Conservation (phyloP, 2,329 filamentous ascomycete genomes). For the Ophiocordyceps camponoti-saundersi region DNA sequence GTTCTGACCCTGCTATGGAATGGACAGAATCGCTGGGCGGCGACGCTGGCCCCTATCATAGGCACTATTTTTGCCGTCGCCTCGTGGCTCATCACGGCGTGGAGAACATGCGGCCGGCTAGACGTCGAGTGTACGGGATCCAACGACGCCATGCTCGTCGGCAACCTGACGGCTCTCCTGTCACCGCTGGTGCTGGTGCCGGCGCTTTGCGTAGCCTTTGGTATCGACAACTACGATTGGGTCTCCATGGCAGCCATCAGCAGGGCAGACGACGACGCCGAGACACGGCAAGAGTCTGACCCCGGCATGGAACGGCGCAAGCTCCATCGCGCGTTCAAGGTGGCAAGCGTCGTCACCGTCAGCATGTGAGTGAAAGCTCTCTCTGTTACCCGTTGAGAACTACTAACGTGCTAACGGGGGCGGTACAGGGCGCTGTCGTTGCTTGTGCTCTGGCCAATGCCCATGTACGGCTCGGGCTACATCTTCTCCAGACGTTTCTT, state of each 20-base stretch:
- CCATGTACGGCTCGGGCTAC: slow-evolving; percentile 70
- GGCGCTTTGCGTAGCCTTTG: slow-evolving; percentile 46
- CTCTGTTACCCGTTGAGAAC: not conserved
- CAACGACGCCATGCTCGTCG: slow-evolving; percentile 76
- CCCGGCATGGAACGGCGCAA: slow-evolving; percentile 29
- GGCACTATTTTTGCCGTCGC: slow-evolving; percentile 50
- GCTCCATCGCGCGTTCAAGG: slow-evolving; percentile 34
- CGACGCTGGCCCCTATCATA: slow-evolving; percentile 48
- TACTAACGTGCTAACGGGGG: not conserved
- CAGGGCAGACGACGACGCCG: slow-evolving; percentile 47
- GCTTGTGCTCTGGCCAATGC: slow-evolving; percentile 79
- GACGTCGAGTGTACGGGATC: slow-evolving; percentile 60
- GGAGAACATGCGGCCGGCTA: slow-evolving; percentile 50
- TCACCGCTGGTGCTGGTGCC: slow-evolving; percentile 62
- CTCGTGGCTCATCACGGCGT: slow-evolving; percentile 61
- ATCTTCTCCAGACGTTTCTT: slow-evolving; percentile 46
- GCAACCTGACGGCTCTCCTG: slow-evolving; percentile 69
- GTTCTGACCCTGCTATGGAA: slow-evolving; percentile 68
- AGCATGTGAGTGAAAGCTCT: slow-evolving; percentile 10
- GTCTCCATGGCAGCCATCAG: slow-evolving; percentile 65
- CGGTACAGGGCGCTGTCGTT: slow-evolving; percentile 40
- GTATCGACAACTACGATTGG: slow-evolving; percentile 67
- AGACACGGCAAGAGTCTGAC: slow-evolving; percentile 9
- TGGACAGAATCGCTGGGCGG: slow-evolving; percentile 58
- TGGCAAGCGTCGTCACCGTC: slow-evolving; percentile 19